A percentile compares a stretch with the other conserved stretches of the same genome.
Evolutionary conservation across 2,329 filamentous ascomycete species (phyloP).

Genomic region (Aspergillus texensis): DNA sequence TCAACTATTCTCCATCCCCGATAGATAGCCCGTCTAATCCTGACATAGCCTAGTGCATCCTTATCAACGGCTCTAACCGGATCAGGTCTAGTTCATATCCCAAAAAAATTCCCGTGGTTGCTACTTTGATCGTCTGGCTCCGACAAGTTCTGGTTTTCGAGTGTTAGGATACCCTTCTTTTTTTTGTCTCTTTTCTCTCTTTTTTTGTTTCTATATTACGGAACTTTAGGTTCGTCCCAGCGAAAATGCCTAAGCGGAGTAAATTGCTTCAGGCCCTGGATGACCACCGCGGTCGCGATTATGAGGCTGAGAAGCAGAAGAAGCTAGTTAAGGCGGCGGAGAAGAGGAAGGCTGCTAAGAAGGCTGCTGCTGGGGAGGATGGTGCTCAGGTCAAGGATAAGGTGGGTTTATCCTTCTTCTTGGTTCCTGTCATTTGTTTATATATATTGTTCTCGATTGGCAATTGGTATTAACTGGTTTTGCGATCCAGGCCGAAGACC

Average conservation of each 20-base stretch:
- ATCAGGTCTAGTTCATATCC: slow-evolving; percentile 25
- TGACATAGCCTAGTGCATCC: slow-evolving; percentile 19
- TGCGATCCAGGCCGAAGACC: slow-evolving; percentile 4
- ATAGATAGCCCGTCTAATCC: not conserved
- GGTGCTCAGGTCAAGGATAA: slow-evolving; percentile 16
- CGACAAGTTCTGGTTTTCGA: slow-evolving; percentile 12
- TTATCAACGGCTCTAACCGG: slow-evolving; percentile 19
- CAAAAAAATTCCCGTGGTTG: slow-evolving; percentile 39
- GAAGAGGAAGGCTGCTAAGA: slow-evolving; percentile 46
- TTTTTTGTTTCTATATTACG: slow-evolving; percentile 14
- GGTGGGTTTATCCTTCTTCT: slow-evolving; percentile 2
- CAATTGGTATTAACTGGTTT: slow-evolving; percentile 6
- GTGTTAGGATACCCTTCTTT: not conserved
- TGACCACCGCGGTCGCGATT: slow-evolving; percentile 64
- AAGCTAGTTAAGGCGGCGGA: slow-evolving; percentile 60
- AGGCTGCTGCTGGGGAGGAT: slow-evolving; percentile 19
- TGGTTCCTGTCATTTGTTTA: not conserved
- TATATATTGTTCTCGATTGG: not conserved
- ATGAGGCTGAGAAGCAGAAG: slow-evolving; percentile 76
- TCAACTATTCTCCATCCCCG: slow-evolving; percentile 23
- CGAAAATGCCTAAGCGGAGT: slow-evolving; percentile 55
- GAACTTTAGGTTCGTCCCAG: not conserved
- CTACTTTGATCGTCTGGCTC: slow-evolving; percentile 15
- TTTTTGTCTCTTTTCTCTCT: not conserved
- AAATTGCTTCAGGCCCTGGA: slow-evolving; percentile 63